Percentiles rank a stretch among this genome's conserved stretches.
Evolutionary conservation across 768 basidiomycete genomes (phyloP).

Genomic region (Tricholoma furcatifolium): DNA sequence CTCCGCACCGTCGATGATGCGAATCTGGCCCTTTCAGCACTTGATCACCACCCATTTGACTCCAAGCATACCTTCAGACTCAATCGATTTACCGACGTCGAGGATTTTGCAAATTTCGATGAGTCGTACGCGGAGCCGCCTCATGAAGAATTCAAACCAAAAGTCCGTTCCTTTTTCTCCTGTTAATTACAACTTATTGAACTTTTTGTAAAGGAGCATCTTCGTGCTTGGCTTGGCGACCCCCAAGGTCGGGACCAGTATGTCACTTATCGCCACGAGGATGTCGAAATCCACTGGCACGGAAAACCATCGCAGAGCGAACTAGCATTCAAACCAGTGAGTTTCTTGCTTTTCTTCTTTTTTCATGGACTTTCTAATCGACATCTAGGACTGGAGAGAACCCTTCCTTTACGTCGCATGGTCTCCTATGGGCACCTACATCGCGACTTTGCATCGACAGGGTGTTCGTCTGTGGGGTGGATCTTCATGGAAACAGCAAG

Average conservation of each 20-base stretch:
- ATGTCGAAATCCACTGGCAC: conserved; percentile 90
- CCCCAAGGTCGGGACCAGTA: conserved; percentile 93
- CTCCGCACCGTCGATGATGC: conserved; percentile 72
- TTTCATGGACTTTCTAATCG: conserved; percentile 18
- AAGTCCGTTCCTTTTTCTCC: conserved; percentile 43
- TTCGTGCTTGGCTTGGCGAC: conserved; percentile 94
- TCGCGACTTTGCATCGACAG: conserved; percentile 91
- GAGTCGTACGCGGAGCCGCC: conserved; percentile 79
- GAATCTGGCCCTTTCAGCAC: conserved; percentile 56
- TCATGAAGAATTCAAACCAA: conserved; percentile 68
- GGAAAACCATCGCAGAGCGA: conserved; percentile 88
- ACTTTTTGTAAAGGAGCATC: conserved; percentile 70
- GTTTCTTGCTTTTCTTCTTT: conserved; percentile 22
- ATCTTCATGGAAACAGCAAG: conserved; percentile 81
- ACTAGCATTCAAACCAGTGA: conserved; percentile 73
- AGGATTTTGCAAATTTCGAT: conserved; percentile 73
- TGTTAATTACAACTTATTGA: not conserved
- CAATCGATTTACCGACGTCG: conserved; percentile 89
- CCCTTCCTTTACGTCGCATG: conserved; percentile 84
- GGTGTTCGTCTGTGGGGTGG: conserved; percentile 98
- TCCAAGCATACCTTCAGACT: conserved; percentile 81
- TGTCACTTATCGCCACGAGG: conserved; percentile 89
- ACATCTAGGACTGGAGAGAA: conserved; percentile 86
- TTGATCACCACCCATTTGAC: conserved; percentile 85
- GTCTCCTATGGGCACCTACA: conserved; percentile 95